Percentiles rank a stretch among this genome's conserved stretches.
phyloP scores from a whole-genome alignment of 2,329 filamentous ascomycete genomes.

The Colletotrichum orbiculare region DNA sequence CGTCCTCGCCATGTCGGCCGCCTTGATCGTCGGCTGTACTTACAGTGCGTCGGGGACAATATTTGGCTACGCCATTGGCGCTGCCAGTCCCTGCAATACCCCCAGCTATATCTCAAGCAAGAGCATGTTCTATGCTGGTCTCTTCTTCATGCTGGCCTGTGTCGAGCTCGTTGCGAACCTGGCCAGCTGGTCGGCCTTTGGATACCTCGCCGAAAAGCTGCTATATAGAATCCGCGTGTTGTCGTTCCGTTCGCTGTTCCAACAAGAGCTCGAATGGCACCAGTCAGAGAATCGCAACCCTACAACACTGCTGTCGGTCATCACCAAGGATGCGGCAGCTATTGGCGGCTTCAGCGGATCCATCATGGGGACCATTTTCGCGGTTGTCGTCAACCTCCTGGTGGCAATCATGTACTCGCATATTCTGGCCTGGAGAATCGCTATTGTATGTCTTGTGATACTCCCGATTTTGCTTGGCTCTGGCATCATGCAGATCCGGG shows the following conservation, averaged over 20 bases:
- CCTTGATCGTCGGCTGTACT: constrained; percentile 65
- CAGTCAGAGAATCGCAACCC: constrained; percentile 72
- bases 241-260: constrained; percentile 72
- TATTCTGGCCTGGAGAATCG: constrained; percentile 81
- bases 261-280: constrained; percentile 78
- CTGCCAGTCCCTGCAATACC: constrained; percentile 59
- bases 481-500: constrained; percentile 75
- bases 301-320: constrained; percentile 70
- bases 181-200: constrained; percentile 64
- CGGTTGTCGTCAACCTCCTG: constrained; percentile 75
- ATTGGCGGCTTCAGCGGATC: constrained; percentile 77
- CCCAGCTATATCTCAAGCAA: constrained; percentile 49
- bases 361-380: constrained; percentile 76
- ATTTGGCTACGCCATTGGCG: constrained; percentile 54
- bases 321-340: constrained; percentile 76
- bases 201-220: constrained; percentile 67
- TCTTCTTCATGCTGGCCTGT: constrained; percentile 66
- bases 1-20: constrained; percentile 53
- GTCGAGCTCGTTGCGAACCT: constrained; percentile 64
- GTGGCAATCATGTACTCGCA: constrained; percentile 76
- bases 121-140: constrained; percentile 62
- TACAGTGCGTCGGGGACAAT: constrained; percentile 66
- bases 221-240: constrained; percentile 72
- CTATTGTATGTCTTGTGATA: constrained; percentile 75
- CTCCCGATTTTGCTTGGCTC: constrained; percentile 76